Evolutionary conservation across 805 yeast species (phyloP).

Genomic region (Myxozyma sirexii): DNA sequence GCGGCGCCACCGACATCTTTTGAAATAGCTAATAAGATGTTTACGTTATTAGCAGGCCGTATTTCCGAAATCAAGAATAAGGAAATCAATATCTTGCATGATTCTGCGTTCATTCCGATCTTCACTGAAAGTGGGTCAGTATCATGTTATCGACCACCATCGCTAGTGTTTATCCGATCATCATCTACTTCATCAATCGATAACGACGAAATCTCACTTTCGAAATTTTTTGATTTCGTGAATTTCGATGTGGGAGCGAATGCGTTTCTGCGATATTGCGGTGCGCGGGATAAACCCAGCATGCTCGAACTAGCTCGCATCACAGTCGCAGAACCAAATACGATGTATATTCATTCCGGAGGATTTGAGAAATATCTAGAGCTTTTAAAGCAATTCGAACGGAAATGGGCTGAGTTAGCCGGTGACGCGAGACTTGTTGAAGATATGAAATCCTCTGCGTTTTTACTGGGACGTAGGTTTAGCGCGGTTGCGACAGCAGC

Average conservation of each 20-base stretch:
- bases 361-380: conserved; percentile 35
- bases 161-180: conserved; percentile 32
- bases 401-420: conserved; percentile 33
- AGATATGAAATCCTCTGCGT: conserved; percentile 38
- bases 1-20: conserved; percentile 36
- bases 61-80: conserved; percentile 32
- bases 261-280: conserved; percentile 42
- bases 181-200: neutral
- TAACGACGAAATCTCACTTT: conserved; percentile 25
- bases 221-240: conserved; percentile 39
- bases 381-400: conserved; percentile 34
- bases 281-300: conserved; percentile 43
- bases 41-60: conserved; percentile 39
- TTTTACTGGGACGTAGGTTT: conserved; percentile 40
- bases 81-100: conserved; percentile 32
- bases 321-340: conserved; percentile 37
- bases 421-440: conserved; percentile 31
- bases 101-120: conserved; percentile 40
- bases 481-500: conserved; percentile 36
- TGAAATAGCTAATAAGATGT: conserved; percentile 36
- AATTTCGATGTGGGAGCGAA: conserved; percentile 33
- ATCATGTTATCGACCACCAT: conserved; percentile 34
- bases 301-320: conserved; percentile 39
- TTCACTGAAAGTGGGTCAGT: conserved; percentile 4
- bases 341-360: conserved; percentile 37